Base-by-base conservation (phyloP, 495 filamentous ascomycete species). In the Annulohypoxylon moriforme region DNA sequence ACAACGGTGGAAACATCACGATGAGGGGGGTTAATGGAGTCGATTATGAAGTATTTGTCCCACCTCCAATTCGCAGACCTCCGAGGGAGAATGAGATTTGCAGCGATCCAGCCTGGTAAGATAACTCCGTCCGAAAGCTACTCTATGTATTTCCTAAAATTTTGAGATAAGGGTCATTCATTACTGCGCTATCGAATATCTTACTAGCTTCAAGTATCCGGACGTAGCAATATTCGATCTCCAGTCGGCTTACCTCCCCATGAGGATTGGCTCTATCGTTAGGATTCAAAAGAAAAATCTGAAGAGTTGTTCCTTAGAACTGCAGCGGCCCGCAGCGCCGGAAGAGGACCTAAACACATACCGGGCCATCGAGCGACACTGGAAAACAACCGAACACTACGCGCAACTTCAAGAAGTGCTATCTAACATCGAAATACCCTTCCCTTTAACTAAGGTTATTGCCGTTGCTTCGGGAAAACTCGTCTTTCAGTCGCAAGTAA, bases 391-490 rank as follows among this genome's bases (percentile, higher is more conserved):
- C 55, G 60, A 60, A 46, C 24, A 70, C 55, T 46, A 70, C 20
- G 46, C 40, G 22, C 60, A 40, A 13, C 60, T 70, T 65, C 60
- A 60, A 29, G 42, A 8, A 34, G 27, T 9, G 38, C 60, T 70
- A 14, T 22, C 42, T 60, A 33, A 42, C 16, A n/a, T 70, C 2
- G 20, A 60, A 40, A 55, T 64, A 13, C 65, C 65, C 8, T 52
- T 59, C 38, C 44, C 52, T 22, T 63, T 74, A 29, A 22, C 40
- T 20, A 78, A 76, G 36, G 38, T 78, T 16, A 58, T 78, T 36
- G 76, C 64, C 11, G 14, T 78, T 61, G 70, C 68, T 16, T 67
- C 67, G 47, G 73, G 76, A 2, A 9, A 50, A 14, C 64, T 69
- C n/a, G 18, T 20, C 14, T 24, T 29, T 40, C 36, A 18, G 31